Percentiles rank a stretch among this genome's conserved stretches.
These are phyloP conservation scores for Cercospora nicotianae DNA, from an alignment of 2,329 filamentous ascomycete genomes.

Conservation along the genomic window DNA sequence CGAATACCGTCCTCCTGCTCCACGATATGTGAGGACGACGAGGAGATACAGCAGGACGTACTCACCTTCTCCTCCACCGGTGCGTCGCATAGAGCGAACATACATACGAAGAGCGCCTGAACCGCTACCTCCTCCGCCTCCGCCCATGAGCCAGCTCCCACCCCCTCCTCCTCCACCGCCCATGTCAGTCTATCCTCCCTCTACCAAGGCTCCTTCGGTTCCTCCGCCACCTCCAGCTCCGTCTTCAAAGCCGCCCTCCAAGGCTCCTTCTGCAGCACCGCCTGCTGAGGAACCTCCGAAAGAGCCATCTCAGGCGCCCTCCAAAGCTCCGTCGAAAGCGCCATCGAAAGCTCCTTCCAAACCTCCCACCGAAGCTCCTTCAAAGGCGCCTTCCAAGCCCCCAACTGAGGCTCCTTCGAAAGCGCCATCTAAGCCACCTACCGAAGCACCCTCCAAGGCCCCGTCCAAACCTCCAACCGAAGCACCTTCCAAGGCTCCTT, in stretches of 20 bases:
- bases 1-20: constrained; percentile 18
- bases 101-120: constrained; percentile 25
- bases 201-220: constrained; percentile 18
- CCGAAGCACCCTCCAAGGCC: constrained; percentile 17
- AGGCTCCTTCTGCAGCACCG: neutral
- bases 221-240: neutral
- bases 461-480: constrained; percentile 16
- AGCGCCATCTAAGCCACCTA: constrained; percentile 4
- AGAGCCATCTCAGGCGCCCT: neutral
- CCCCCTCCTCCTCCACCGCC: constrained; percentile 14
- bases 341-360: neutral
- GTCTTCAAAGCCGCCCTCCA: neutral
- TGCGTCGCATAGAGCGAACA: constrained; percentile 26
- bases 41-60: constrained; percentile 21
- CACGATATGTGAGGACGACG: constrained; percentile 14
- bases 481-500: constrained; percentile 18
- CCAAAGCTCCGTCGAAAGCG: neutral
- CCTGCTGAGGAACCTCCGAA: neutral
- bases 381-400: neutral
- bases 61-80: constrained; percentile 26
- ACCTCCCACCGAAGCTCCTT: neutral
- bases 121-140: constrained; percentile 18
- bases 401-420: constrained; percentile 23
- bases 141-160: constrained; percentile 9
- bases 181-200: constrained; percentile 21